These are phyloP conservation scores for Leccinum variicolor DNA, from an alignment of 768 basidiomycete genomes.

Conservation along the genomic window DNA sequence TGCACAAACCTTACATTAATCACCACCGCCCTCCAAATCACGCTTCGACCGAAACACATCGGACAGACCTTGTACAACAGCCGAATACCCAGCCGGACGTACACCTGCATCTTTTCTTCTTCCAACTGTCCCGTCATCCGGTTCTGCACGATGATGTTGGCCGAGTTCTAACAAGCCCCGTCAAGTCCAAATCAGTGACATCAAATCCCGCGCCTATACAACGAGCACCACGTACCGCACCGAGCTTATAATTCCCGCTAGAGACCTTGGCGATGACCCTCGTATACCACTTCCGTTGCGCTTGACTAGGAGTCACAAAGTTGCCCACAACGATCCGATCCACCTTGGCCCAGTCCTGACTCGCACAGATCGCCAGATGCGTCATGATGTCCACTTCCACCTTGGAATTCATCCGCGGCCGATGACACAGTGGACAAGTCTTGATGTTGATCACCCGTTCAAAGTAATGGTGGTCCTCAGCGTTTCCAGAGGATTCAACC, in stretches of 20 bases:
- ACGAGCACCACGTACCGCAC: constrained; percentile 56
- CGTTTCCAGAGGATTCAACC: constrained; percentile 6
- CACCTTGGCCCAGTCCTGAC: constrained; percentile 87
- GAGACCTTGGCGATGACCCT: constrained; percentile 85
- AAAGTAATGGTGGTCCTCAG: constrained; percentile 37
- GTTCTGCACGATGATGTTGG: constrained; percentile 98
- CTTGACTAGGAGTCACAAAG: constrained; percentile 91
- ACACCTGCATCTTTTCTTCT: constrained; percentile 98
- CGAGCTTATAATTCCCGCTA: constrained; percentile 83
- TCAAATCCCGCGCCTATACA: background rate
- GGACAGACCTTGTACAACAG: constrained; percentile 74
- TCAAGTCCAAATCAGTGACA: background rate
- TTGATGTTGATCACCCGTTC: constrained; percentile 95
- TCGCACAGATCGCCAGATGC: constrained; percentile 95
- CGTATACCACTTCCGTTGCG: constrained; percentile 97
- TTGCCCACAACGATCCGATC: constrained; percentile 90
- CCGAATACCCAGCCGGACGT: constrained; percentile 89
- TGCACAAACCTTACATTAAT: background rate
- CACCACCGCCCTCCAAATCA: background rate
- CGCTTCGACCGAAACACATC: background rate
- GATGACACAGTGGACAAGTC: constrained; percentile 91
- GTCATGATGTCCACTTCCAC: constrained; percentile 95
- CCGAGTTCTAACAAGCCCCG: constrained; percentile 68
- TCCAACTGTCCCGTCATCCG: constrained; percentile 86
- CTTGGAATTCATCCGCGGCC: constrained; percentile 78